A percentile compares a stretch with the other conserved stretches of the same genome.
These are phyloP conservation scores for Trametes gibbosa DNA, from an alignment of 768 basidiomycete species.

Conservation along the genomic window DNA sequence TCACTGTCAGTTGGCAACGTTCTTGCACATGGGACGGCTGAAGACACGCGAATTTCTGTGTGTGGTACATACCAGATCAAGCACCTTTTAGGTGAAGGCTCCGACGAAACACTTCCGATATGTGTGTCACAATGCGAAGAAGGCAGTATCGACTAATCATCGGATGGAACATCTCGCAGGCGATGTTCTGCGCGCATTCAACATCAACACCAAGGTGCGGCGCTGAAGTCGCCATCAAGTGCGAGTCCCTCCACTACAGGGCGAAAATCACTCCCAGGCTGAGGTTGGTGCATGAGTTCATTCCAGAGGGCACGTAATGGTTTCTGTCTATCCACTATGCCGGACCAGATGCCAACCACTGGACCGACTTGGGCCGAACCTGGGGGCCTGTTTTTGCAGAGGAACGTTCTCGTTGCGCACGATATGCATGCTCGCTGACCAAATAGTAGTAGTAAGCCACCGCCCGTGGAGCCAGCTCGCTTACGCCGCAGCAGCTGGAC, in stretches of 20 bases:
- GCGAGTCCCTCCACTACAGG: not conserved
- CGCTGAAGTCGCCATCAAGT: constrained; percentile 22
- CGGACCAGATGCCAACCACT: constrained; percentile 18
- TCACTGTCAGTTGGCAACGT: no score
- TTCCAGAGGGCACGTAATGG: constrained; percentile 13
- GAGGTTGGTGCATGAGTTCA: constrained; percentile 17
- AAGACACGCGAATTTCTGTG: no score
- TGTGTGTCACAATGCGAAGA: not conserved
- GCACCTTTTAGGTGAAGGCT: not conserved
- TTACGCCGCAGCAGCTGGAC: constrained; percentile 10
- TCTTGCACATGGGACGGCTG: no score
- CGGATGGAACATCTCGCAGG: not conserved
- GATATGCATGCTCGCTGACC: constrained; percentile 23
- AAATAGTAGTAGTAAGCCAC: constrained; percentile 22
- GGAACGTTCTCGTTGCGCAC: constrained; percentile 22
- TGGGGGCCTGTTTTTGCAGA: constrained; percentile 20
- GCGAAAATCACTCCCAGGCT: not conserved
- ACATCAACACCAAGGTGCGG: constrained; percentile 16
- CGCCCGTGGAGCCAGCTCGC: not conserved
- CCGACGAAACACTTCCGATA: not conserved
- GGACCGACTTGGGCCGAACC: constrained; percentile 23
- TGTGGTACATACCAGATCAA: not conserved
- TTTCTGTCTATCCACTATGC: constrained; percentile 16
- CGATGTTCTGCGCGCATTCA: not conserved
- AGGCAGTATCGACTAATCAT: not conserved